Percentiles rank a stretch among this genome's conserved stretches.
phyloP scores from a whole-genome alignment of 1,284 basidiomycete species.

The Vanrija humicola region DNA sequence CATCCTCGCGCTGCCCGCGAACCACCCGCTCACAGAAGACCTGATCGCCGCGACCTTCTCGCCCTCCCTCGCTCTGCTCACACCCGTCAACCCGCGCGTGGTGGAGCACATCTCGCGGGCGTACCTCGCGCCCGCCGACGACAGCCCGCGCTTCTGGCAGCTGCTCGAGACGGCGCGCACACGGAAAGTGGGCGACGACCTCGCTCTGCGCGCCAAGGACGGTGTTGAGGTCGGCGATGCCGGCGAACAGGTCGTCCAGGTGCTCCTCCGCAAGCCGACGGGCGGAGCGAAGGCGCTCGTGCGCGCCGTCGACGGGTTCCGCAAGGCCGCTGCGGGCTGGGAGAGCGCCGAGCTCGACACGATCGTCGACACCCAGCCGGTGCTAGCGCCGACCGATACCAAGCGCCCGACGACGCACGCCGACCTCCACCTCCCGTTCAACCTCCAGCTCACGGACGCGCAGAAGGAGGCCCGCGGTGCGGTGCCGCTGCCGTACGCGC shows the following conservation, averaged over 20 bases:
- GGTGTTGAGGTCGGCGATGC: conserved; percentile 8
- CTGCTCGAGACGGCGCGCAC: conserved; percentile 30
- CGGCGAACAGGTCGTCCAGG: conserved; percentile 26
- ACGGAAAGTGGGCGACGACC: conserved; percentile 20
- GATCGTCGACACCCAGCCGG: conserved; percentile 8
- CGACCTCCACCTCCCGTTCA: conserved; percentile 63
- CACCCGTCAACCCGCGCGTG: conserved; percentile 63
- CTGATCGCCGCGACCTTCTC: conserved; percentile 64
- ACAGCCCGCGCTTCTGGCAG: conserved; percentile 27
- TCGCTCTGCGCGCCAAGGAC: conserved; percentile 24
- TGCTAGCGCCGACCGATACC: not conserved
- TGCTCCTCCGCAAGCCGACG: conserved; percentile 39
- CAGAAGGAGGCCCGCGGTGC: conserved; percentile 72
- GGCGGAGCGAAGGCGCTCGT: conserved; percentile 47
- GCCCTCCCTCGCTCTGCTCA: conserved; percentile 61
- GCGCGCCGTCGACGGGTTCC: conserved; percentile 28
- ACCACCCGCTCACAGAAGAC: conserved; percentile 56
- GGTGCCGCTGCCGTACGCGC: conserved; percentile 81
- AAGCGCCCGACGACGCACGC: conserved; percentile 53
- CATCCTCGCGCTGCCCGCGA: conserved; percentile 59
- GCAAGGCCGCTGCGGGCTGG: not conserved
- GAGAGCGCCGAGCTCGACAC: conserved; percentile 2
- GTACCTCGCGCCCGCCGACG: conserved; percentile 59
- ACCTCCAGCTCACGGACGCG: conserved; percentile 74
- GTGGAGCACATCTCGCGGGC: conserved; percentile 61